Conservation (phyloP, 345 rosid species). For the Ricinus communis region DNA sequence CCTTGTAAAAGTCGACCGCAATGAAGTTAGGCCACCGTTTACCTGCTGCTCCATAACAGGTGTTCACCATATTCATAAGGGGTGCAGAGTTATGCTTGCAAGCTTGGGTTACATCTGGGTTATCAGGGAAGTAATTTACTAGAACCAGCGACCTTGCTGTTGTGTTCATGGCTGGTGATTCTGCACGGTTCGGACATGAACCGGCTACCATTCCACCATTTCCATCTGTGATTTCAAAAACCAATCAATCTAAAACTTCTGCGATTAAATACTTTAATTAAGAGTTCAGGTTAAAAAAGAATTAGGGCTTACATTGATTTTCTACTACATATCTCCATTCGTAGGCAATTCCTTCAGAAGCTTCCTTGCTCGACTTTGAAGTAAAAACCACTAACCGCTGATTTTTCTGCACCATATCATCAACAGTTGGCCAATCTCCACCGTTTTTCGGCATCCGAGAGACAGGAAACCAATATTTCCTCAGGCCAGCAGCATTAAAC, state of each 20-base stretch:
- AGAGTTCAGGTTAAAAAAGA: not conserved
- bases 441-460: constrained; percentile 33
- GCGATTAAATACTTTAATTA: not conserved
- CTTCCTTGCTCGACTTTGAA: constrained; percentile 31
- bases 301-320: constrained; percentile 28
- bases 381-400: constrained; percentile 34
- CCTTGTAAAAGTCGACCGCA: constrained; percentile 33
- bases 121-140: constrained; percentile 22
- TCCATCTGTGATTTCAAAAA: constrained; percentile 19
- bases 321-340: constrained; percentile 29
- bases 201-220: constrained; percentile 26
- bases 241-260: not conserved
- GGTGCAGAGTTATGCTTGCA: constrained; percentile 34
- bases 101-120: constrained; percentile 17
- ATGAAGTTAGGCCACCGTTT: constrained; percentile 37
- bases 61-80: constrained; percentile 22
- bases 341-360: constrained; percentile 34
- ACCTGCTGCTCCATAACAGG: constrained; percentile 24
- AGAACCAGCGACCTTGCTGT: constrained; percentile 23
- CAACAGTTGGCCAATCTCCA: constrained; percentile 31
- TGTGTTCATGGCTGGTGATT: constrained; percentile 24
- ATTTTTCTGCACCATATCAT: constrained; percentile 27
- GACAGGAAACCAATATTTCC: constrained; percentile 35
- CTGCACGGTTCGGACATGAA: constrained; percentile 28
- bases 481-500: constrained; percentile 29